phyloP scores from a whole-genome alignment of 129 eudicot species.

The Glebionis coronaria region DNA sequence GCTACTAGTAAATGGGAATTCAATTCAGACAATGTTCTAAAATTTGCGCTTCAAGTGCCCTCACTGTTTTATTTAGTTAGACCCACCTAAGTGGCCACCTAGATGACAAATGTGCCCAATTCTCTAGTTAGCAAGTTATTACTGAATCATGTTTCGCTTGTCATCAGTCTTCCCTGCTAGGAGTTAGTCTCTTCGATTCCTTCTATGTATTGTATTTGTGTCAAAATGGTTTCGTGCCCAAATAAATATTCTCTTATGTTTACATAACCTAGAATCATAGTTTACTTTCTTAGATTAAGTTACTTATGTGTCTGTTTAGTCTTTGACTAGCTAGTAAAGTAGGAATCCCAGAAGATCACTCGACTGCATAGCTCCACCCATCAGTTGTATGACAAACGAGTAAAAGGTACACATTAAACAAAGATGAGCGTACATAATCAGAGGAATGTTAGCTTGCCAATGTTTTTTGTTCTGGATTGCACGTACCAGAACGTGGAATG shows the following conservation, averaged over 20 bases:
- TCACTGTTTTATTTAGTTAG: not conserved
- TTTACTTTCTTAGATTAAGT: too few species aligned
- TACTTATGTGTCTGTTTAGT: too few species aligned
- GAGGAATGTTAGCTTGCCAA: too few species aligned
- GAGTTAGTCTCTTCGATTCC: not conserved
- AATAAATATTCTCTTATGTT: not conserved
- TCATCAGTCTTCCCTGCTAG: not conserved
- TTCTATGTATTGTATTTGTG: not conserved
- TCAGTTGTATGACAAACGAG: not conserved
- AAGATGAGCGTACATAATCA: too few species aligned
- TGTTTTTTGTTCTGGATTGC: too few species aligned
- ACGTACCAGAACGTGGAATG: too few species aligned
- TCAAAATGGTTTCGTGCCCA: not conserved
- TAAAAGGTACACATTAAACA: not conserved
- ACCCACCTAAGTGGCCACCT: not conserved
- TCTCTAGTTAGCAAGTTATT: not conserved
- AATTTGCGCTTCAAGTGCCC: not conserved
- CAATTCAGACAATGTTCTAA: slow-evolving; percentile 1
- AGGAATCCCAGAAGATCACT: not conserved
- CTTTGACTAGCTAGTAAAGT: not conserved
- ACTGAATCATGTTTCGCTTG: not conserved
- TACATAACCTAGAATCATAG: too few species aligned
- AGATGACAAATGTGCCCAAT: not conserved
- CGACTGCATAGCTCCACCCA: not conserved
- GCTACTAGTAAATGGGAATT: not conserved